Conservation (phyloP, 2,329 filamentous ascomycete species). For the Fusarium avenaceum region DNA sequence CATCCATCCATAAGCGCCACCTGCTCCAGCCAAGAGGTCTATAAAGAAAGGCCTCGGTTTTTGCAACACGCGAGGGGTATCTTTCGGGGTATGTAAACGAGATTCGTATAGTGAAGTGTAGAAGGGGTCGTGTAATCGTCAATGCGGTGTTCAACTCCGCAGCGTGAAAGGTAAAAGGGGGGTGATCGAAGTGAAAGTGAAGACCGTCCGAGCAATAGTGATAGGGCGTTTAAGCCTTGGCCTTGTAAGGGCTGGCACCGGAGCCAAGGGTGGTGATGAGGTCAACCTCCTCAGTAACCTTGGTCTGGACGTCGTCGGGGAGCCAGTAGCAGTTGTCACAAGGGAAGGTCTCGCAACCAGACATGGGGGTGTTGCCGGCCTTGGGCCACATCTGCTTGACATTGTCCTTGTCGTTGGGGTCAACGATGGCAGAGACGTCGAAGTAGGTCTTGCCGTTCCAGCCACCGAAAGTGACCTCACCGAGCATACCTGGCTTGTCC, state of each 20-base stretch:
- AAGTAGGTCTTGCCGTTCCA: slow-evolving; percentile 66
- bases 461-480: slow-evolving; percentile 65
- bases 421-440: slow-evolving; percentile 71
- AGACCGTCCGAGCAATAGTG: slow-evolving; percentile 31
- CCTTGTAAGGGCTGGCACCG: slow-evolving; percentile 47
- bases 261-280: slow-evolving; percentile 66
- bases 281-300: slow-evolving; percentile 62
- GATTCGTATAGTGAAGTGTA: slow-evolving; percentile 38
- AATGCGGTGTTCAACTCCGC: slow-evolving; percentile 50
- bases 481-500: slow-evolving; percentile 64
- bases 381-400: slow-evolving; percentile 69
- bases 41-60: slow-evolving; percentile 45
- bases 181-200: slow-evolving; percentile 20
- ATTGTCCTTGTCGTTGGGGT: slow-evolving; percentile 63
- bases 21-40: slow-evolving; percentile 49
- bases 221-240: slow-evolving; percentile 28
- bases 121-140: slow-evolving; percentile 46
- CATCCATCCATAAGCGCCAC: slow-evolving; percentile 45
- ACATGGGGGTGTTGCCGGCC: slow-evolving; percentile 55
- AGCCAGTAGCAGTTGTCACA: slow-evolving; percentile 68
- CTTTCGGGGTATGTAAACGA: slow-evolving; percentile 47
- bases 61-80: slow-evolving; percentile 49
- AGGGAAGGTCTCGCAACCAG: slow-evolving; percentile 66
- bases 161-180: slow-evolving; percentile 23
- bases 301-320: slow-evolving; percentile 68